Conservation (phyloP, 257 asterid species). For the Rubia yunnanensis region DNA sequence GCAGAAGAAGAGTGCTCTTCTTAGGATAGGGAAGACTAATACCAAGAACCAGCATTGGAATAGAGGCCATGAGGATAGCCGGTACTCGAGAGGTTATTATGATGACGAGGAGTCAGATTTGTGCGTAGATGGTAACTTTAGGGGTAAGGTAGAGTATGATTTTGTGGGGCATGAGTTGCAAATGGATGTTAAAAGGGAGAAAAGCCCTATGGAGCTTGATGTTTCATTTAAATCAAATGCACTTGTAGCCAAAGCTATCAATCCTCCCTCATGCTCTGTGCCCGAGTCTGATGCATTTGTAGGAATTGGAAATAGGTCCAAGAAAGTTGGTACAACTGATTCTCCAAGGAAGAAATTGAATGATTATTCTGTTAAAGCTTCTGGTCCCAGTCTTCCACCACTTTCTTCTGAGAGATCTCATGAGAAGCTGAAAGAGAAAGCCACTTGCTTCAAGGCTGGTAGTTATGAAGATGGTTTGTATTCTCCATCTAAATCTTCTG, state of each 20-base stretch:
- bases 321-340: conserved; percentile 22
- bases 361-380: conserved; percentile 19
- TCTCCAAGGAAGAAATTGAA: conserved; percentile 20
- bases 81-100: conserved; percentile 13
- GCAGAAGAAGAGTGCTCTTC: conserved; percentile 40
- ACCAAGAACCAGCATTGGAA: conserved; percentile 21
- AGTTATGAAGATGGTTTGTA: neutral
- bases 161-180: conserved; percentile 17
- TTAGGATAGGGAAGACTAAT: conserved; percentile 43
- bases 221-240: conserved; percentile 74
- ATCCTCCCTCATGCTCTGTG: conserved; percentile 37
- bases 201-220: conserved; percentile 62
- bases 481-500: neutral
- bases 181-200: conserved; percentile 38
- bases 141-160: conserved; percentile 32
- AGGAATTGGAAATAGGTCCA: conserved; percentile 16
- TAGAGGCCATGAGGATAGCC: conserved; percentile 26
- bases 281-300: conserved; percentile 19
- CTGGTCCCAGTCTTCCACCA: conserved; percentile 14
- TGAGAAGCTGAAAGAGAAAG: conserved; percentile 22
- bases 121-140: conserved; percentile 18
- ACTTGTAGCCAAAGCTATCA: conserved; percentile 64
- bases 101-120: conserved; percentile 19
- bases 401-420: conserved; percentile 21
- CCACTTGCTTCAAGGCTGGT: conserved; percentile 3